phyloP scores from a whole-genome alignment of 352 stramenopile species.

The Pythium aphanidermatum region DNA sequence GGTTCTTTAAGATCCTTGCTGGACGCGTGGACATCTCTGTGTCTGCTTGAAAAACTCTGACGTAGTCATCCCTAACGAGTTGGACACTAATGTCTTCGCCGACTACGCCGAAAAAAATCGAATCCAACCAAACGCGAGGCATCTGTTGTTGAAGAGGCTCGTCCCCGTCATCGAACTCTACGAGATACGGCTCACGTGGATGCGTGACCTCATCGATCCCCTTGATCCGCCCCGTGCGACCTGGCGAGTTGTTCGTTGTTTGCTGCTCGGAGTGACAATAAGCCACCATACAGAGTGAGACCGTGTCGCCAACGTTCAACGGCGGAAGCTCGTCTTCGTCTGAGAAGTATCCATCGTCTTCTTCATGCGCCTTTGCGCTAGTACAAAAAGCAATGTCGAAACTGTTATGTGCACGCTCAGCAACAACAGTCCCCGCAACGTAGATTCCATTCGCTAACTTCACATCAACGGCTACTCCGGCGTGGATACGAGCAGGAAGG shows the following conservation, averaged over 20 bases:
- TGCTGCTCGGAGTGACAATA: background rate
- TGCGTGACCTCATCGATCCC: slow-evolving; percentile 21
- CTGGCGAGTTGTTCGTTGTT: slow-evolving; percentile 3
- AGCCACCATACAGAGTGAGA: slow-evolving; percentile 34
- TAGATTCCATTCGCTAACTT: slow-evolving; percentile 24
- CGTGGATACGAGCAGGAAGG: slow-evolving; percentile 29
- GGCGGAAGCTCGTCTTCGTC: slow-evolving; percentile 37
- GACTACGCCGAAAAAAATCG: slow-evolving; percentile 23
- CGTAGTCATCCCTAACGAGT: slow-evolving; percentile 40
- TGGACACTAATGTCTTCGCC: slow-evolving; percentile 25
- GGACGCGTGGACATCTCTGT: slow-evolving; percentile 9
- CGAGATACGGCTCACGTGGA: slow-evolving; percentile 20
- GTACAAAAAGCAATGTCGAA: slow-evolving; percentile 44
- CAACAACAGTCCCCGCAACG: slow-evolving; percentile 36
- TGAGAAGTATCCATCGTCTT: slow-evolving; percentile 31
- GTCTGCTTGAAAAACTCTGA: slow-evolving; percentile 20
- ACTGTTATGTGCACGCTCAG: slow-evolving; percentile 30
- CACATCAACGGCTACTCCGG: slow-evolving; percentile 42
- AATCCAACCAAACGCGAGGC: slow-evolving; percentile 28
- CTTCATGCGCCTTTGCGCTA: slow-evolving; percentile 26
- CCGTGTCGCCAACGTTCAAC: slow-evolving; percentile 17
- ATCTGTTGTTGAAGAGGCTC: slow-evolving; percentile 27
- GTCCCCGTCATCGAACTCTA: slow-evolving; percentile 28
- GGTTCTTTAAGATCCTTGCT: slow-evolving; percentile 29
- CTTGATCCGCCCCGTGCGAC: slow-evolving; percentile 27